Base-by-base conservation (phyloP, 257 asterid species). In the Scutellaria minor region DNA sequence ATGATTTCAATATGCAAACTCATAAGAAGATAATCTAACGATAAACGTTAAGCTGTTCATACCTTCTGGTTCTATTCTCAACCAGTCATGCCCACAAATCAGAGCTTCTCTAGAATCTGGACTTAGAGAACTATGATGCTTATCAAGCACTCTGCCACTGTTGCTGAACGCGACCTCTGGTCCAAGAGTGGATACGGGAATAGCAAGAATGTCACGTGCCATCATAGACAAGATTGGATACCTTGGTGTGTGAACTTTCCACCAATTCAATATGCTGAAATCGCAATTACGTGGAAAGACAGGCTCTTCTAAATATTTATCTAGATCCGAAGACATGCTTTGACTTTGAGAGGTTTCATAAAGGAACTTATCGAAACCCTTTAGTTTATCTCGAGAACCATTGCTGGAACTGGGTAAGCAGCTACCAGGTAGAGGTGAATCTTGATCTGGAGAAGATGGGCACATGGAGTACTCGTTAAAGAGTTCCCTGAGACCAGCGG, bases 201-300 rank as follows among this genome's bases (percentile, higher is more conserved):
- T 77, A 6, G 85, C 93, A 80, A 95, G 88, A 56, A 92, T 67
- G 82, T 95, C 99, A 9, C 98, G 96, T 4, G 99, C 99, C 90
- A 95, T 88, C 90, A 86, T 83, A 9, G 99, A 95, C 79, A 92
- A 86, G 66, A 89, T 83, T 10, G 99, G 98, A 73, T 95, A 92
- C 90, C 98, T 87, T 6, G 99, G 99, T 1, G 93, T 88, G 75
- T 95, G 98, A 58, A 95, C 99, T 83, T 89, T 95, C 99, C 99
- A 95, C 99, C 99, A 95, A 82, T 95, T 92, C 64, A 95, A 82
- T 73, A 95, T 82, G 83, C 88, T 87, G 80, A 95, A 95, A 77
- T 95, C 96, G 65, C 80, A 56, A 73, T 83, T 89, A 42, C 98
- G 95, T 0, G 98, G 99, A 83, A 95, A 95, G 53, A 92, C 90